Evolutionary conservation across 1,139 yeast species (phyloP), one percentile per base, ranked within the genome.

Genomic region (Geotrichum australiense): DNA sequence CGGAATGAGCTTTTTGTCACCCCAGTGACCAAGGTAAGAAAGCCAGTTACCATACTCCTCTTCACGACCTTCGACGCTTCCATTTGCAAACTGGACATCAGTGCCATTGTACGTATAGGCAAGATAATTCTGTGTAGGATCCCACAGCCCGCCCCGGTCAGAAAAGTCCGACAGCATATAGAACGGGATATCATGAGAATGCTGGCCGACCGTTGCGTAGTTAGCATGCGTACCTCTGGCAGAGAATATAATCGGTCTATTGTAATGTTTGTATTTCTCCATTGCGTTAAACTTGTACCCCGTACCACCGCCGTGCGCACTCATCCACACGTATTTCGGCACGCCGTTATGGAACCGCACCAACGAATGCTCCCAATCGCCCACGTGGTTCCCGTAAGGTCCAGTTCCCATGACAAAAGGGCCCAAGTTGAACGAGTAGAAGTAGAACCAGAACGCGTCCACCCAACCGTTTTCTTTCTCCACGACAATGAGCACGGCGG

Each of bases 321-420:
- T 82, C 94, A 91, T 84, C 97, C 97, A 91, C n/a, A 89, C 78
- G 45, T 82, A 74, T n/a, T 79, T 70, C 0, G 98, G 97, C 47
- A 70, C 65, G 0, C 96, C 95, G 3, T 82, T 73, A 53, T 78
- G 74, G 59, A 84, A 91, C 25, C 98, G 68, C 10, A 87, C 93
- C 31, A 91, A 65, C 2, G 94, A 78, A 60, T 91, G 98, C 55
- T 91, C 98, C 98, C 98, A 91, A 64, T 91, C 98, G 4, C 97
- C 98, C 24, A 91, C 78, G 56, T 91, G 98, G 57, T 89, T 84
- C 0, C 98, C 98, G 65, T 82, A 91, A 0, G 98, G 98, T 0
- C 98, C 98, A 30, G 77, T 74, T 3, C 97, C 97, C 96, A 89
- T 89, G 11, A 91, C 96, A 63, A 79, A 91, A 0, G 98, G 97